Base-by-base conservation (phyloP, 2,329 filamentous ascomycete genomes). In the Stachybotrys chlorohalonatus region DNA sequence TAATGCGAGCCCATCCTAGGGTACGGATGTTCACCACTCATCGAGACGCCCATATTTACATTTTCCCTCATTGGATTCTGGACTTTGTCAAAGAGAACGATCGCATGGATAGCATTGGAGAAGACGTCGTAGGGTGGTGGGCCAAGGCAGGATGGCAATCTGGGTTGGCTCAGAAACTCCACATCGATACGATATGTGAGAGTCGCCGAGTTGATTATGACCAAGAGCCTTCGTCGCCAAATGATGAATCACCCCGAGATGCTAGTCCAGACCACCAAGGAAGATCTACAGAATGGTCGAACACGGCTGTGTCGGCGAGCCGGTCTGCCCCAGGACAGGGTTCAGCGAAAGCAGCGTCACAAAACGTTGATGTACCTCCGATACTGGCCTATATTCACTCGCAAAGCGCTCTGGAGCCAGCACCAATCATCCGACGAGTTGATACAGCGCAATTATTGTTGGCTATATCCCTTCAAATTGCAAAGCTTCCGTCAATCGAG, bases 71-170 rank as follows among this genome's bases (percentile, higher is more conserved):
- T 60, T 97, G 94, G 93, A 81, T 95, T 8, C 82, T 96, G 64
- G 86, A 95, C 53, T 88, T 96, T 68, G 83, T 95, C 47, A 81
- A 83, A 55, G 77, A 80, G 58, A 95, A 96, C 63, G 86, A 92
- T 32, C 84, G 81, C 11, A 83, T 99, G 58, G 89, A 96, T 63
- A 95, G 86, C 54, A 85, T 99, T 51, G 89, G 88, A 36, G 93
- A 97, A 68, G 93, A 97, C 64, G 84, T 96, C 6, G 77, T 97
- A 15, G 91, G 92, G 7, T 96, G 90, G 88, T 96, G 92, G 91
- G 90, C 92, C 39, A 97, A 97, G 69, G 85, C 93, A 1, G 85
- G 85, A 54, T 99, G 94, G 94, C 92, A 97, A 69, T 77, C 81
- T 3, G 89, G 90, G 0, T 75, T 96, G 3, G 83, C 82, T 1